phyloP scores from a whole-genome alignment of 495 filamentous ascomycete species.

The Neurospora sp. region DNA sequence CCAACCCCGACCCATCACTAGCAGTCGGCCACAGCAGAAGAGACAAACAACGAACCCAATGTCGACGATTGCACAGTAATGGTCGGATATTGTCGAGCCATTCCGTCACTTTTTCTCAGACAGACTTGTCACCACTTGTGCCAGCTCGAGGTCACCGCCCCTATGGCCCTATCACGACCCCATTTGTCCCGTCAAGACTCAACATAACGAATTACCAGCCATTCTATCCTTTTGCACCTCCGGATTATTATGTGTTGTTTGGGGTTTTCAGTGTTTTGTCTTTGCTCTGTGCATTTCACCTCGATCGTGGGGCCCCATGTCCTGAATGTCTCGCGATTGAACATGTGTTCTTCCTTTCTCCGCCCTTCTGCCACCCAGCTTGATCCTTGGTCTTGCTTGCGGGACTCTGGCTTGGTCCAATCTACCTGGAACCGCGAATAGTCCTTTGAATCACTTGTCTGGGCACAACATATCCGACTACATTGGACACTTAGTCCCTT shows the following conservation, averaged over 20 bases:
- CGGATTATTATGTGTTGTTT: background rate
- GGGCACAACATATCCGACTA: background rate
- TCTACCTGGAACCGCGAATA: background rate
- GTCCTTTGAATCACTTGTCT: background rate
- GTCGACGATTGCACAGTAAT: background rate
- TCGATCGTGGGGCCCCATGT: background rate
- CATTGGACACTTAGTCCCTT: background rate
- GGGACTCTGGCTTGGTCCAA: background rate
- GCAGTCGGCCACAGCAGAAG: background rate
- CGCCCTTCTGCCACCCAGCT: background rate
- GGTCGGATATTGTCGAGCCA: background rate
- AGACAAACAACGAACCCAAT: background rate
- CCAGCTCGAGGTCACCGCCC: background rate
- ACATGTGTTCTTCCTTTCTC: background rate
- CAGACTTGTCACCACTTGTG: background rate
- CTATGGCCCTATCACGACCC: background rate
- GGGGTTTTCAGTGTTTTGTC: background rate
- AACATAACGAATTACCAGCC: background rate
- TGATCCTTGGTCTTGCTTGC: background rate
- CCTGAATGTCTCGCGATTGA: background rate
- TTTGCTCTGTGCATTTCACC: background rate
- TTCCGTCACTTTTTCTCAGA: background rate
- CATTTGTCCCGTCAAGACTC: background rate
- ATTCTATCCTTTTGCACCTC: background rate
- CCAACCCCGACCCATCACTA: background rate